phyloP scores from a whole-genome alignment of 2,329 filamentous ascomycete species.

The Penicillium rolfsii region DNA sequence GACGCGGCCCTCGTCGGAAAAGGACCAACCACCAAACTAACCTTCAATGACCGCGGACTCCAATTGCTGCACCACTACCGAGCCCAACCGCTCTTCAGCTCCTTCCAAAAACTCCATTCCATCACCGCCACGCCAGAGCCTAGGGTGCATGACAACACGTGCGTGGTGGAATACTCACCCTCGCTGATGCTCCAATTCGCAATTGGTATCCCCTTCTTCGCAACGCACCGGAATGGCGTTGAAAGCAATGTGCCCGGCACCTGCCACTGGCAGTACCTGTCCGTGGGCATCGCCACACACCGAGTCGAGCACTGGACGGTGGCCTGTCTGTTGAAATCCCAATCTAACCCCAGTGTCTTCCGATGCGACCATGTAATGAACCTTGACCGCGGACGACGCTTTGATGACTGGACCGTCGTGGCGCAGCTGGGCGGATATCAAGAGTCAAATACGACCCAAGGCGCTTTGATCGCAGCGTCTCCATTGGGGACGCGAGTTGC shows the following conservation, averaged over 20 bases:
- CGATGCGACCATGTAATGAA: slow-evolving; percentile 42
- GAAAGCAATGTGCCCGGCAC: slow-evolving; percentile 15
- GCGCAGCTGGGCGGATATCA: slow-evolving; percentile 43
- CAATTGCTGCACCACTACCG: slow-evolving; percentile 44
- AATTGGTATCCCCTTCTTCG: slow-evolving; percentile 47
- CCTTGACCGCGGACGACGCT: slow-evolving; percentile 46
- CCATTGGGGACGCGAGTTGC: slow-evolving; percentile 44
- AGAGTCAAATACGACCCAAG: slow-evolving; percentile 40
- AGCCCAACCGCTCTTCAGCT: slow-evolving; percentile 39
- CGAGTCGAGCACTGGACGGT: slow-evolving; percentile 40
- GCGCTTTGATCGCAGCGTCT: slow-evolving; percentile 44
- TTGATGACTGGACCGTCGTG: slow-evolving; percentile 41
- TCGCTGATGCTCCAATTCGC: slow-evolving; percentile 38
- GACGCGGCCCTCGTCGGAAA: slow-evolving; percentile 8
- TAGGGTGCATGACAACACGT: slow-evolving; percentile 29
- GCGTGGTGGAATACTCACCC: slow-evolving; percentile 30
- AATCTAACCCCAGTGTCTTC: slow-evolving; percentile 31
- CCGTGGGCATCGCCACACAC: slow-evolving; percentile 43
- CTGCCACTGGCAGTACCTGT: slow-evolving; percentile 47
- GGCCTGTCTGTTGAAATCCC: slow-evolving; percentile 44
- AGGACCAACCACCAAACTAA: slow-evolving; percentile 35
- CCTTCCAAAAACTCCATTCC: slow-evolving; percentile 36
- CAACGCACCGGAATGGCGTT: slow-evolving; percentile 35
- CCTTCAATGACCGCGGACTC: slow-evolving; percentile 42
- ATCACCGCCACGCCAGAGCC: slow-evolving; percentile 8